These are phyloP conservation scores for Hygrophorus pudorinus DNA, from an alignment of 768 basidiomycete genomes.

Conservation along the genomic window DNA sequence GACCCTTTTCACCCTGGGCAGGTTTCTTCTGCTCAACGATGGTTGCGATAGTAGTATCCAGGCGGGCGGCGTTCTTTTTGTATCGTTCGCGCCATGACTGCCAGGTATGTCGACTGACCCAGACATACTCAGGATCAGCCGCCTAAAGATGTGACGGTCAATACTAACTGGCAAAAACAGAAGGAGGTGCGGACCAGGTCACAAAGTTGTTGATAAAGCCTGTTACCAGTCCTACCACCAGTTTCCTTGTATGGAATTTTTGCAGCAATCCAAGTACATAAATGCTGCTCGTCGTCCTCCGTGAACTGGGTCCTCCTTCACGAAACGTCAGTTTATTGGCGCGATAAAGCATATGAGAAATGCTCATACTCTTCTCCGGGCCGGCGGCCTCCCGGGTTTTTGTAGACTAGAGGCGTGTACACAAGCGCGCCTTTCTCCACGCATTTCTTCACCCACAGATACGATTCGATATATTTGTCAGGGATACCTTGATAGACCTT, in stretches of 20 bases:
- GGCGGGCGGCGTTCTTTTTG: conserved; percentile 67
- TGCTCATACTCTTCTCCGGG: conserved; percentile 67
- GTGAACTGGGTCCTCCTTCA: conserved; percentile 69
- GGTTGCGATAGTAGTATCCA: conserved; percentile 52
- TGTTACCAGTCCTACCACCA: conserved; percentile 73
- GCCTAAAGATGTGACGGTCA: conserved; percentile 26
- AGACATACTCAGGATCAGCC: conserved; percentile 60
- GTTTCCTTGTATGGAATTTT: conserved; percentile 81
- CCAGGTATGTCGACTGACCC: conserved; percentile 82
- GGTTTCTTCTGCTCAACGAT: conserved; percentile 68
- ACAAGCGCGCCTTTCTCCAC: conserved; percentile 55
- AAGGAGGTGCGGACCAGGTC: conserved; percentile 41
- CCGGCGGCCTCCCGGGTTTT: conserved; percentile 74
- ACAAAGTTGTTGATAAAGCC: conserved; percentile 72
- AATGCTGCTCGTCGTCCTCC: conserved; percentile 62
- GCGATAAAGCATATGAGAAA: background rate
- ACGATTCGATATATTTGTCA: conserved; percentile 71
- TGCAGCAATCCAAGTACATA: conserved; percentile 71
- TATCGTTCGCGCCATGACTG: conserved; percentile 86
- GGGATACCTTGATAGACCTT: conserved; percentile 61
- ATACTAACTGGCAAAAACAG: background rate
- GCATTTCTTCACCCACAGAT: conserved; percentile 78
- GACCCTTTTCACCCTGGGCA: conserved; percentile 63
- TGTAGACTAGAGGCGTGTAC: conserved; percentile 72
- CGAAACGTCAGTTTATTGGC: background rate